Base-by-base conservation (phyloP, 1,284 basidiomycete genomes). In the Cutaneotrichosporon cyanovorans region DNA sequence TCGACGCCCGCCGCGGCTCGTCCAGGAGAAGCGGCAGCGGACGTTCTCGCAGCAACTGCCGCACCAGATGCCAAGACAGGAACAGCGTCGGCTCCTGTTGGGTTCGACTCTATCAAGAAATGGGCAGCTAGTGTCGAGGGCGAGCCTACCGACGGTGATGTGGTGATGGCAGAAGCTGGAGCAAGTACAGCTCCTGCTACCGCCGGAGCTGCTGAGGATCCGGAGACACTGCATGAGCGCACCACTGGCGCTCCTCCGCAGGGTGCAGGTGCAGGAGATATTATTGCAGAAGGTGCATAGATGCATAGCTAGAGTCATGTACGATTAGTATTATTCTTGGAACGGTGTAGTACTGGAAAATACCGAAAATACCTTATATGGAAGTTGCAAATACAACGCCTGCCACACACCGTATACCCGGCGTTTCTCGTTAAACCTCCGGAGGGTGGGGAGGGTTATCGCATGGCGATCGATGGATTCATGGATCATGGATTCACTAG, bases 261-360 rank as follows among this genome's bases (percentile, higher is more conserved):
- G 25, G 57, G 55, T n/a, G 44, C 54, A 19, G 57, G 49, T n/a
- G 52, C 42, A 1, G 57, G 55, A 11, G 57, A 59, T 25, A 38
- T 48, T 23, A 43, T 59, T n/a, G 57, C 57, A 25, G 51, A 50
- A 16, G 57, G 57, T 25, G 53, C 56, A 10, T 58, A 40, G 19
- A 3, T 32, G 25, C 25, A 7, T 28, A n/a, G n/a, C n/a, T n/a
- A n/a, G n/a, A n/a, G n/a, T n/a, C n/a, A n/a, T n/a, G n/a, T n/a
- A n/a, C n/a, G n/a, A n/a, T n/a, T n/a, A n/a, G n/a, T n/a, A n/a
- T n/a, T n/a, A n/a, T n/a, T n/a, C n/a, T n/a, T n/a, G n/a, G n/a
- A n/a, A n/a, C n/a, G n/a, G n/a, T n/a, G n/a, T n/a, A n/a, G n/a
- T n/a, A n/a, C n/a, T n/a, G n/a, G n/a, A n/a, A n/a, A n/a, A n/a